Evolutionary conservation across 2,329 filamentous ascomycete genomes (phyloP).

Genomic region (Cylindrodendrum hubeiense): DNA sequence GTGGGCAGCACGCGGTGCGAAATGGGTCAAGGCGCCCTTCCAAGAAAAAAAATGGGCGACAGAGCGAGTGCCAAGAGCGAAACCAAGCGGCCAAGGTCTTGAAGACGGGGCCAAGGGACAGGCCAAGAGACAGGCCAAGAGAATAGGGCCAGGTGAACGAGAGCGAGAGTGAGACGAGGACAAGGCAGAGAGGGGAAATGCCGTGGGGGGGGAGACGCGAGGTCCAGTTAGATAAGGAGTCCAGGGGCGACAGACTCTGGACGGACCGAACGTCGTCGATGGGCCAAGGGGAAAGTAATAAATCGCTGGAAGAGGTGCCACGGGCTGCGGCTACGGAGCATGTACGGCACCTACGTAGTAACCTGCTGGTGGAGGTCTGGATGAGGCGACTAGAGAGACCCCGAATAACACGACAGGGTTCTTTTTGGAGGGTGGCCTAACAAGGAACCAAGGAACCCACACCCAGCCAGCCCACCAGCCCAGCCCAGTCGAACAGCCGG

Average conservation of each 20-base stretch:
- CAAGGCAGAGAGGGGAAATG: conserved; percentile 3
- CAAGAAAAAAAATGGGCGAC: conserved; percentile 18
- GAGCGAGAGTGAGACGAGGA: conserved; percentile 1
- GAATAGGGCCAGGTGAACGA: not conserved
- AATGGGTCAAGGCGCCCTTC: conserved; percentile 15
- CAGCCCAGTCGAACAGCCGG: conserved; percentile 2
- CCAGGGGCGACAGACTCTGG: not conserved
- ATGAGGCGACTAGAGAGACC: conserved; percentile 25
- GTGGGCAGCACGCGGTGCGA: not conserved
- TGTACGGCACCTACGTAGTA: conserved; percentile 14
- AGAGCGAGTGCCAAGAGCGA: conserved; percentile 19
- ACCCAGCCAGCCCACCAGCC: conserved; percentile 9
- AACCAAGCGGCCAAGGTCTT: conserved; percentile 24
- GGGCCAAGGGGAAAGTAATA: conserved; percentile 26
- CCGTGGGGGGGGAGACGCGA: not conserved
- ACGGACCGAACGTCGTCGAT: conserved; percentile 3
- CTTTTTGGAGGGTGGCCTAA: conserved; percentile 23
- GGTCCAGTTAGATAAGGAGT: conserved; percentile 1
- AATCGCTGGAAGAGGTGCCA: conserved; percentile 4
- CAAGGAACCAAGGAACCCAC: conserved; percentile 14
- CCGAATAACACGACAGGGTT: conserved; percentile 22
- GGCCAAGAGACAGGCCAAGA: conserved; percentile 12
- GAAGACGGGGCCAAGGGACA: conserved; percentile 18
- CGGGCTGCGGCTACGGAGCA: conserved; percentile 7
- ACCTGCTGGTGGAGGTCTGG: conserved; percentile 2